phyloP scores from a whole-genome alignment of 1,139 yeast species.

The Yamadazyma sp. region DNA sequence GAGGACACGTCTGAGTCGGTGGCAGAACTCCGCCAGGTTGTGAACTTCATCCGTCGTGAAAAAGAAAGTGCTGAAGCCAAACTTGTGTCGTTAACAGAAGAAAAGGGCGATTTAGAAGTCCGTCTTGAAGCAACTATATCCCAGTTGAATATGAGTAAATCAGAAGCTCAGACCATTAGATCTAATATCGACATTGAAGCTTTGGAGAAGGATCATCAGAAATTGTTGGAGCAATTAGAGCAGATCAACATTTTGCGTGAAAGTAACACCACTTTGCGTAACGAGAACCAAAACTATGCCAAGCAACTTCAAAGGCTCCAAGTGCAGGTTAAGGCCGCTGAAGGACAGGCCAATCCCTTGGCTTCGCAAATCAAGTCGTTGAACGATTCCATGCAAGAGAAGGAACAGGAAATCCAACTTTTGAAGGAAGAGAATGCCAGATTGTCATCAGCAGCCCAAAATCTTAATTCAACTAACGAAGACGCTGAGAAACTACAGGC shows the following conservation, averaged over 20 bases:
- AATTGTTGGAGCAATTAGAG: slow-evolving; percentile 58
- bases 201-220: slow-evolving; percentile 49
- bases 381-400: slow-evolving; percentile 16
- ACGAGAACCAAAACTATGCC: slow-evolving; percentile 39
- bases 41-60: slow-evolving; percentile 69
- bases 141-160: slow-evolving; percentile 46
- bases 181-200: slow-evolving; percentile 38
- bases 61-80: slow-evolving; percentile 72
- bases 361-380: slow-evolving; percentile 28
- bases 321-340: slow-evolving; percentile 17
- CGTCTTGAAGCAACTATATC: slow-evolving; percentile 36
- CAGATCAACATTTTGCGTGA: slow-evolving; percentile 73
- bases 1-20: slow-evolving; percentile 23
- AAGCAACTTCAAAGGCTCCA: slow-evolving; percentile 25
- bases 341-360: slow-evolving; percentile 21
- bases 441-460: slow-evolving; percentile 18
- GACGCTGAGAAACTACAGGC: slow-evolving; percentile 28
- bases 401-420: slow-evolving; percentile 30
- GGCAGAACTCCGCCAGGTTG: slow-evolving; percentile 46
- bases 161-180: slow-evolving; percentile 40
- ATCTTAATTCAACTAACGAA: slow-evolving; percentile 9
- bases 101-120: slow-evolving; percentile 46
- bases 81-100: slow-evolving; percentile 49
- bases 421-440: slow-evolving; percentile 42
- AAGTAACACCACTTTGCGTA: slow-evolving; percentile 66